Percentiles rank a stretch among this genome's conserved stretches.
phyloP scores from a whole-genome alignment of 1,139 yeast species.

The Sporopachydermia cereana region DNA sequence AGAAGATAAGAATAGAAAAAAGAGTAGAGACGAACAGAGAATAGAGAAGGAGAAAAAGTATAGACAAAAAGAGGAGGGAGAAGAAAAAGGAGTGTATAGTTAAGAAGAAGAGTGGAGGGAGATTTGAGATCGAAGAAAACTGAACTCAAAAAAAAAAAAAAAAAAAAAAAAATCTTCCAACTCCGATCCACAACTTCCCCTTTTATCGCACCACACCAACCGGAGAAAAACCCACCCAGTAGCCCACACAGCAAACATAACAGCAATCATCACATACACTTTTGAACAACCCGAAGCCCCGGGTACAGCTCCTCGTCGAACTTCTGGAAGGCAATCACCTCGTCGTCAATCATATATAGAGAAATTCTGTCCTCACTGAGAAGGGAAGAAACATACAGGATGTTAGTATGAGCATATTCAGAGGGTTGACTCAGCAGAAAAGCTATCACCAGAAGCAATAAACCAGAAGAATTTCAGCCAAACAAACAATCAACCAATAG shows the following conservation, averaged over 20 bases:
- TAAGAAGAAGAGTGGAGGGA: neutral
- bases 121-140: neutral
- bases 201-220: no score
- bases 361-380: slow-evolving; percentile 65
- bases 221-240: neutral
- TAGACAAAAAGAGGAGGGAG: neutral
- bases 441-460: no score
- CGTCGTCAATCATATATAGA: slow-evolving; percentile 61
- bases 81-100: neutral
- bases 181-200: no score
- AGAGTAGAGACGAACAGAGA: neutral
- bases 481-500: no score
- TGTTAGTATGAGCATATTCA: no score
- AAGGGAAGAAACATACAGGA: no score
- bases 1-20: neutral
- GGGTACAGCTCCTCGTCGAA: slow-evolving; percentile 75
- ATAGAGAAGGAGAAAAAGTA: neutral
- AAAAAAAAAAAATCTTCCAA: neutral
- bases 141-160: neutral
- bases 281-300: slow-evolving; percentile 64
- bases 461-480: no score
- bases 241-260: neutral
- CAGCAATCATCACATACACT: slow-evolving; percentile 27
- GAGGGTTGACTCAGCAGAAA: no score
- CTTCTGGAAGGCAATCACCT: slow-evolving; percentile 70